Base-by-base conservation (phyloP, 2,329 filamentous ascomycete species). In the Neurospora sp. region DNA sequence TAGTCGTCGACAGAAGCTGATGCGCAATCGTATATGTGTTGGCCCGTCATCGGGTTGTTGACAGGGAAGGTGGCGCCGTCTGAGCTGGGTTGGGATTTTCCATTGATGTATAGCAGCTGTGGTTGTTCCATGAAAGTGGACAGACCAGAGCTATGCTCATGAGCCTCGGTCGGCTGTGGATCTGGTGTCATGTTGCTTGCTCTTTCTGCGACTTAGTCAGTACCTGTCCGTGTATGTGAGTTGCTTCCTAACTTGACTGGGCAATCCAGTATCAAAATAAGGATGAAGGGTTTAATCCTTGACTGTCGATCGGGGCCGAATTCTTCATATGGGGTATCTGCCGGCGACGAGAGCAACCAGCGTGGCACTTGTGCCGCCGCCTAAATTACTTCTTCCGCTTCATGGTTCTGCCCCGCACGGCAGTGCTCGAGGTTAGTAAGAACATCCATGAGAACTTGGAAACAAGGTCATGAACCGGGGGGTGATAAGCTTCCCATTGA, bases 1-100 rank as follows among this genome's bases (percentile, higher is more conserved):
- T 89, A 88, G 71, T 85, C 81, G 8, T 81, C 78, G 58, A 85
- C 86, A 40, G 84, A 80, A 0, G 87, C 86, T 15, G 86, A 87
- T 33, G 85, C 82, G 69, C 85, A 85, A 70, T 85, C 82, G 72
- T 84, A 82, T 78, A 88, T 84, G 67, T 86, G 76, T 2, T 83
- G 75, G 17, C 76, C 86, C 76, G 77, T 78, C 76, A 78, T 78
- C 23, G 77, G 77, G 66, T 78, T 77, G 28, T 52, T 71, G 28
- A 78, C 76, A 1, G 73, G 46, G 67, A 78, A 78, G 6, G 75
- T 75, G 17, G 70, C 71, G 28, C 68, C 69, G 68, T 76, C 75
- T 3, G 75, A 74, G 67, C 73, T 73, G 4, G 58, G 13, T 2
- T 42, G 70, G 67, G 77, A 75, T 62, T 69, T 19, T 39, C 77